Evolutionary conservation across 2,329 filamentous ascomycete genomes (phyloP).

Genomic region (Paraconiothyrium brasiliense): DNA sequence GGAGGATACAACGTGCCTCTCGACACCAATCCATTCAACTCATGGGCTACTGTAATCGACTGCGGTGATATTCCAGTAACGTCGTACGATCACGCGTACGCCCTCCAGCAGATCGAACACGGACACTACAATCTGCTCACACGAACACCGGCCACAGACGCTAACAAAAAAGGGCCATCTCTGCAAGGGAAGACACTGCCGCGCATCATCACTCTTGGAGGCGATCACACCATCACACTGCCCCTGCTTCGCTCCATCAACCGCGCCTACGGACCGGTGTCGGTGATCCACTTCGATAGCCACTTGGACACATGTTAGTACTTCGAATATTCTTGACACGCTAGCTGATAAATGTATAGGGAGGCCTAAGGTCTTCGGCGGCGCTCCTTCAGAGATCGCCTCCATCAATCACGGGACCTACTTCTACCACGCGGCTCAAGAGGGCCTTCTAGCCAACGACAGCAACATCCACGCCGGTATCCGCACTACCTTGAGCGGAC

Average conservation of each 20-base stretch:
- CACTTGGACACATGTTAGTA: conserved; percentile 66
- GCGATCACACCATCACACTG: conserved; percentile 70
- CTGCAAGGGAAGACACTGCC: conserved; percentile 80
- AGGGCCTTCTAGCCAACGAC: conserved; percentile 82
- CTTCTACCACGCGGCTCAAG: conserved; percentile 83
- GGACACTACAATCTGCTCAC: conserved; percentile 81
- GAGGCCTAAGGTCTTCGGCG: conserved; percentile 88
- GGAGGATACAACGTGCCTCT: conserved; percentile 89
- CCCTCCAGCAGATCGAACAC: conserved; percentile 84
- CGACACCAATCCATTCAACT: conserved; percentile 80
- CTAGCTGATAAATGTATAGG: conserved; percentile 61
- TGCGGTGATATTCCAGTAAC: conserved; percentile 88
- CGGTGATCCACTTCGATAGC: conserved; percentile 70
- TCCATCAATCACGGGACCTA: conserved; percentile 88
- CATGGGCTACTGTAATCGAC: conserved; percentile 81
- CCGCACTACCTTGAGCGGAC: conserved; percentile 80
- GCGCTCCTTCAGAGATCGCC: conserved; percentile 77
- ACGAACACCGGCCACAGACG: conserved; percentile 74
- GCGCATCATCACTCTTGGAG: conserved; percentile 77
- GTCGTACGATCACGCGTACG: conserved; percentile 85
- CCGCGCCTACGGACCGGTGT: conserved; percentile 73
- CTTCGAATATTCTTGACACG: conserved; percentile 18
- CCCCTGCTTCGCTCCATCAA: conserved; percentile 65
- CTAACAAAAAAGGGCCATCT: conserved; percentile 72
- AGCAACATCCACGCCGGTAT: conserved; percentile 90